Conservation (phyloP, 495 filamentous ascomycete species). For the Talaromyces wortmannii region DNA sequence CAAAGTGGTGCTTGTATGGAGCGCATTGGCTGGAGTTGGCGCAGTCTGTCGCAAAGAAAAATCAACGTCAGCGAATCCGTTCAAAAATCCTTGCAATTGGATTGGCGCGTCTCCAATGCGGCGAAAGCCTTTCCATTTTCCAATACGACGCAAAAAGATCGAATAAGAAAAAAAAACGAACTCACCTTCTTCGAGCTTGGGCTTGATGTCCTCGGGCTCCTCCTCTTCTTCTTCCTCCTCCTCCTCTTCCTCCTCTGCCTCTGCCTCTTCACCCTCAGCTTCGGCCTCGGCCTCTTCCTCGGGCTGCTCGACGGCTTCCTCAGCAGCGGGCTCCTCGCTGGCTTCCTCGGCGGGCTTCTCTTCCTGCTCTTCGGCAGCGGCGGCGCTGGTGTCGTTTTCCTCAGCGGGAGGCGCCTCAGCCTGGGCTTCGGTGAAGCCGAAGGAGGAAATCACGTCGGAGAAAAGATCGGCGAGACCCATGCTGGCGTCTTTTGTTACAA, state of each 20-base stretch:
- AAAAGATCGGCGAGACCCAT: constrained; percentile 63
- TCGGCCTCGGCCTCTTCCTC: constrained; percentile 41
- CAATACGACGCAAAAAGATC: no score
- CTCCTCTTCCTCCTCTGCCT: constrained; percentile 50
- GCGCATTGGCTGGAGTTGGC: constrained; percentile 75
- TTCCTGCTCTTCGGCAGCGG: constrained; percentile 43
- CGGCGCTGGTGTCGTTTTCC: constrained; percentile 38
- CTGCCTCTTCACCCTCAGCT: constrained; percentile 34
- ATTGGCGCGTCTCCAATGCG: neutral
- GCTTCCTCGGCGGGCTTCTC: constrained; percentile 33
- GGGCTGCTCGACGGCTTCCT: constrained; percentile 38
- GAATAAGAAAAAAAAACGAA: constrained; percentile 15
- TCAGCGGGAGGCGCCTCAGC: constrained; percentile 52
- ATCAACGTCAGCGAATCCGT: neutral
- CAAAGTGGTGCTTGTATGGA: constrained; percentile 91
- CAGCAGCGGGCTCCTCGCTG: constrained; percentile 32
- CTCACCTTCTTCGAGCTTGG: constrained; percentile 85
- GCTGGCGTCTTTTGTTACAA: constrained; percentile 13
- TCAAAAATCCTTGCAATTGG: neutral
- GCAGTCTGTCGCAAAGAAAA: constrained; percentile 60
- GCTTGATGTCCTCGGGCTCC: constrained; percentile 82
- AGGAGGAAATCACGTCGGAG: constrained; percentile 51
- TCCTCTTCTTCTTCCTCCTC: constrained; percentile 89
- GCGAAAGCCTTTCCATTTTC: no score
- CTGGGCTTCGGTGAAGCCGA: constrained; percentile 51